These are phyloP conservation scores for Trichosporon faecale DNA, from an alignment of 1,284 basidiomycete genomes.

Conservation along the genomic window DNA sequence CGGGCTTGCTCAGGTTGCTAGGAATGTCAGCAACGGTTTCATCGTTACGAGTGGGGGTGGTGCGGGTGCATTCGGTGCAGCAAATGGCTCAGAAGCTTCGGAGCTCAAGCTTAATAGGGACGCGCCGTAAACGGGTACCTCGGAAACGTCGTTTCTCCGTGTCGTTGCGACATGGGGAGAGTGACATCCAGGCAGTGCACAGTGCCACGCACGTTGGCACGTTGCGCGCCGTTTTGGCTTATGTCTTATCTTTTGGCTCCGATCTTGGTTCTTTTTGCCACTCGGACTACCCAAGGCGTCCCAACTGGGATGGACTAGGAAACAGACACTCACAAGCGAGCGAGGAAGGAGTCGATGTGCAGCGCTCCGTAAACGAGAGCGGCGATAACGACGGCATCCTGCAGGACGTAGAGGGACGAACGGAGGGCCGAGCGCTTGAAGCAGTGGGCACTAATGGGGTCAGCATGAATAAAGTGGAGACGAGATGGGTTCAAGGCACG, in stretches of 20 bases:
- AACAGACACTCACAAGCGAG: conserved; percentile 35
- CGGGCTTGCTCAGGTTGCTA: conserved; percentile 47
- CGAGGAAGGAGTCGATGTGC: conserved; percentile 61
- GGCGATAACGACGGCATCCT: conserved; percentile 71
- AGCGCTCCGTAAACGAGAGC: conserved; percentile 67
- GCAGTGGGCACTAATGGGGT: conserved; percentile 69
- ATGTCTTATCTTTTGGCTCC: not conserved
- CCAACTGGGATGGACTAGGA: not conserved
- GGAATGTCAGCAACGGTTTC: not conserved
- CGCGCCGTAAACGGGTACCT: not conserved
- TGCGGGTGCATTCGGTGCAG: not conserved
- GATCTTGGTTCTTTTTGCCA: not conserved
- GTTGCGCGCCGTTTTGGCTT: not conserved
- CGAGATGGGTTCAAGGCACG: conserved; percentile 38
- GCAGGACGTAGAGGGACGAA: conserved; percentile 77
- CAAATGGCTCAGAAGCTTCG: not conserved
- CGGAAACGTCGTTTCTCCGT: not conserved
- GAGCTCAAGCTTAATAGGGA: not conserved
- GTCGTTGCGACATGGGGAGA: not conserved
- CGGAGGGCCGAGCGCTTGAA: conserved; percentile 83
- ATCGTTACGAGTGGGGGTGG: conserved; percentile 47
- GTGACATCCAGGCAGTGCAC: conserved; percentile 25
- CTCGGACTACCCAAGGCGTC: not conserved
- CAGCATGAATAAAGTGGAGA: not conserved
- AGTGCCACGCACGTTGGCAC: conserved; percentile 10